These are phyloP conservation scores for Blumeria graminis DNA, from an alignment of 2,329 filamentous ascomycete species.

Conservation along the genomic window DNA sequence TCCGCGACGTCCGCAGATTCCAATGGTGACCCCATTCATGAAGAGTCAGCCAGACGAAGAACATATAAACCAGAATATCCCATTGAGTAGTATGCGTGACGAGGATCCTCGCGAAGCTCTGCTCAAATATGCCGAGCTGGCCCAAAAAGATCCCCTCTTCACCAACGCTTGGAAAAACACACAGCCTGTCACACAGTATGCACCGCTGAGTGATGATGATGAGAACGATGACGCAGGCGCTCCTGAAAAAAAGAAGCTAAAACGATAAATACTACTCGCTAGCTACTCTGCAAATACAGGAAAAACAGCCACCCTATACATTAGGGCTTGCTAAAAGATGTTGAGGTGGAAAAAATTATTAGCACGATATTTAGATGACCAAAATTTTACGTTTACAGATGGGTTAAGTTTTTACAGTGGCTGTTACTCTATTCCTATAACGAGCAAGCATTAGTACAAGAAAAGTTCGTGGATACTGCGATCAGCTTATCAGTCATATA, in stretches of 20 bases:
- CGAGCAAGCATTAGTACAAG: no score
- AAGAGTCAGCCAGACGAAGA: conserved; percentile 76
- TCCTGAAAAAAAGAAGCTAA: conserved; percentile 40
- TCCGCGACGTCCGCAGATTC: conserved; percentile 64
- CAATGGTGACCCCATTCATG: conserved; percentile 66
- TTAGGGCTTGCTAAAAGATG: no score
- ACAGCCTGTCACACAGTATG: conserved; percentile 80
- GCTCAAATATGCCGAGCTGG: conserved; percentile 82
- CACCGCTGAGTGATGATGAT: conserved; percentile 70
- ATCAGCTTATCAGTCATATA: no score
- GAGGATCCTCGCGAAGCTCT: conserved; percentile 88
- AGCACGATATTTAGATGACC: no score
- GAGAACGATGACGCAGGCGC: conserved; percentile 24
- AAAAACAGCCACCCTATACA: no score
- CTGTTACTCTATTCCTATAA: no score
- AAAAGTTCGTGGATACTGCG: no score
- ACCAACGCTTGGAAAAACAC: conserved; percentile 84
- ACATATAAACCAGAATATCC: conserved; percentile 71
- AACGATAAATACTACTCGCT: conserved; percentile 13
- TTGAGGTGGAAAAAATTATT: no score
- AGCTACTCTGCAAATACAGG: background rate
- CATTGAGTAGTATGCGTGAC: conserved; percentile 77
- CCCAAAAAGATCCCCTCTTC: conserved; percentile 80
- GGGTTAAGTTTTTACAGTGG: no score
- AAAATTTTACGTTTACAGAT: no score